phyloP scores from a whole-genome alignment of 768 basidiomycete genomes.

The Leccinellum luteum region DNA sequence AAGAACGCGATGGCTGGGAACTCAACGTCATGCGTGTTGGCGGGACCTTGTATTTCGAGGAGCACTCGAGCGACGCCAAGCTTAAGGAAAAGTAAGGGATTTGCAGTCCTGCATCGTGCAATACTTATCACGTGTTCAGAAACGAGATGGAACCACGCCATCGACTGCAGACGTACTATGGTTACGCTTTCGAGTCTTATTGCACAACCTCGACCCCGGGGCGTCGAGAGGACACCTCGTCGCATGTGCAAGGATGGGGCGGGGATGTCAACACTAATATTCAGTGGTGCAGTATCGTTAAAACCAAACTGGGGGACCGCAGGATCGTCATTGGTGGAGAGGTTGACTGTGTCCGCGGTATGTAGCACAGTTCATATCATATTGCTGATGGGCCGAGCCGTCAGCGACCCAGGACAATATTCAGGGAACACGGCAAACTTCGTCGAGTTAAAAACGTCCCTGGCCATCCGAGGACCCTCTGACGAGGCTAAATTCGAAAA shows the following conservation, averaged over 20 bases:
- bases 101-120: not conserved
- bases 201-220: constrained; percentile 53
- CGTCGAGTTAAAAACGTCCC: constrained; percentile 86
- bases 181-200: constrained; percentile 88
- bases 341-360: constrained; percentile 86
- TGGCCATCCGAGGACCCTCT: constrained; percentile 57
- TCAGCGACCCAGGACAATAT: constrained; percentile 49
- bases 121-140: constrained; percentile 36
- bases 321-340: constrained; percentile 83
- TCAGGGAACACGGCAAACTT: constrained; percentile 62
- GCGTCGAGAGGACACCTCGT: constrained; percentile 16
- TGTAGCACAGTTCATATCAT: constrained; percentile 6
- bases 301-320: constrained; percentile 73
- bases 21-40: constrained; percentile 78
- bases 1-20: constrained; percentile 75
- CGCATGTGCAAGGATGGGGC: constrained; percentile 56
- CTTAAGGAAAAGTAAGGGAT: constrained; percentile 61
- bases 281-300: constrained; percentile 89
- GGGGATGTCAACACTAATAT: constrained; percentile 84
- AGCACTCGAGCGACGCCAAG: constrained; percentile 58
- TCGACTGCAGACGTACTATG: constrained; percentile 70
- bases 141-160: constrained; percentile 64
- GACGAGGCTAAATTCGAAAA: constrained; percentile 80
- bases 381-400: not conserved
- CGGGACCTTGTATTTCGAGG: constrained; percentile 73